phyloP scores from a whole-genome alignment of 2,329 filamentous ascomycete genomes.

The Aspergillus neoniger region DNA sequence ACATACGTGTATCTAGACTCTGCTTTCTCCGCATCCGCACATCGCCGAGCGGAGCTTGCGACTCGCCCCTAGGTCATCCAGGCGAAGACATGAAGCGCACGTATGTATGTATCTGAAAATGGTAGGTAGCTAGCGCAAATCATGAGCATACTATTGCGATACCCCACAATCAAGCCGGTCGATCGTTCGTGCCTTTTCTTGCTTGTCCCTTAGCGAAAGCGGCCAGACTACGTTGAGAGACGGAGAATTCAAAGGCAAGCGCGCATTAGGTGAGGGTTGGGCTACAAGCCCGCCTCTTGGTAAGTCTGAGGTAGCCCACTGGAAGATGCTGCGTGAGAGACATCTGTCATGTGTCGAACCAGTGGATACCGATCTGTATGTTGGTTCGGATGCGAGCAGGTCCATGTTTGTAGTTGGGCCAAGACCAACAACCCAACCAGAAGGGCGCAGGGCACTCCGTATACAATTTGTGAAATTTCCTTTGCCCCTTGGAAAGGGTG shows the following conservation, averaged over 20 bases:
- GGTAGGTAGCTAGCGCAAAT: neutral
- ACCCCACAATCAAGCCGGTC: conserved; percentile 6
- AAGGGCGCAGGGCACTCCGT: neutral
- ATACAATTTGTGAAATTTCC: neutral
- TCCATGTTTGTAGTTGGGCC: conserved; percentile 2
- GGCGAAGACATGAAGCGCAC: neutral
- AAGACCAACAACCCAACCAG: conserved; percentile 7
- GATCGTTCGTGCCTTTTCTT: conserved; percentile 2
- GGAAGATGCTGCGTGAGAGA: neutral
- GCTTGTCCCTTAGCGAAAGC: neutral
- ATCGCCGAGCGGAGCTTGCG: neutral
- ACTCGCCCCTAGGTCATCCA: neutral
- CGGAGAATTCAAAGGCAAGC: neutral
- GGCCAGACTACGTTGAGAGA: neutral
- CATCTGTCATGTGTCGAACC: conserved; percentile 1
- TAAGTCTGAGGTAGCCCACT: neutral
- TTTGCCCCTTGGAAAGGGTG: neutral
- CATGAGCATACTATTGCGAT: neutral
- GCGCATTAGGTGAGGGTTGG: neutral
- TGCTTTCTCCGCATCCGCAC: neutral
- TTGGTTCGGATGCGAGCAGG: conserved; percentile 11
- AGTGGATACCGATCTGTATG: neutral
- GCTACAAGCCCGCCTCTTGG: neutral
- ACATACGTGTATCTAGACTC: neutral
- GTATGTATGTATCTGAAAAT: neutral